phyloP scores from a whole-genome alignment of 2,329 filamentous ascomycete genomes.

The Alternaria triticina region DNA sequence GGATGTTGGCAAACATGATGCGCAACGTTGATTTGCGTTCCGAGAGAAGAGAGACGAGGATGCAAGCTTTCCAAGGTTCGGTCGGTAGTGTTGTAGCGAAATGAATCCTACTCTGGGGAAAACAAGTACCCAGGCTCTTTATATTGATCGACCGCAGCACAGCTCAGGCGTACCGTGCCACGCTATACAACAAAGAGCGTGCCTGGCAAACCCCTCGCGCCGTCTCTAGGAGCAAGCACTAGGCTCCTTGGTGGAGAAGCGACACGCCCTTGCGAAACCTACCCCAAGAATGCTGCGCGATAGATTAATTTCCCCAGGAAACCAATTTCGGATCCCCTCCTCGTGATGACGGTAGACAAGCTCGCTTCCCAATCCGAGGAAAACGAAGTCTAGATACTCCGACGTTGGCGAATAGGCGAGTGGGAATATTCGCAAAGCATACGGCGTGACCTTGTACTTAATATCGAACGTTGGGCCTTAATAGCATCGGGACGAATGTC shows the following conservation, averaged over 20 bases:
- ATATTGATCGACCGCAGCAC: neutral
- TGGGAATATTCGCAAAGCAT: neutral
- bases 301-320: neutral
- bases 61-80: neutral
- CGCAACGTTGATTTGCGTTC: neutral
- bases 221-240: neutral
- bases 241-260: neutral
- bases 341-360: neutral
- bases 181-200: neutral
- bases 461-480: neutral
- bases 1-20: constrained; percentile 12
- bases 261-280: neutral
- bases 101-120: neutral
- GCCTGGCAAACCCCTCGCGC: neutral
- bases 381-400: neutral
- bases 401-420: neutral
- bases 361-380: neutral
- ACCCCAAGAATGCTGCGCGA: neutral
- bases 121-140: neutral
- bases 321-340: constrained; percentile 14
- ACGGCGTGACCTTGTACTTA: constrained; percentile 1
- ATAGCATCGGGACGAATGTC: neutral
- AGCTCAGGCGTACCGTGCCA: neutral
- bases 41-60: constrained; percentile 1
- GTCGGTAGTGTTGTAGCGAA: neutral